Evolutionary conservation across 345 rosid genomes (phyloP).

Genomic region (Hibiscus trionum): DNA sequence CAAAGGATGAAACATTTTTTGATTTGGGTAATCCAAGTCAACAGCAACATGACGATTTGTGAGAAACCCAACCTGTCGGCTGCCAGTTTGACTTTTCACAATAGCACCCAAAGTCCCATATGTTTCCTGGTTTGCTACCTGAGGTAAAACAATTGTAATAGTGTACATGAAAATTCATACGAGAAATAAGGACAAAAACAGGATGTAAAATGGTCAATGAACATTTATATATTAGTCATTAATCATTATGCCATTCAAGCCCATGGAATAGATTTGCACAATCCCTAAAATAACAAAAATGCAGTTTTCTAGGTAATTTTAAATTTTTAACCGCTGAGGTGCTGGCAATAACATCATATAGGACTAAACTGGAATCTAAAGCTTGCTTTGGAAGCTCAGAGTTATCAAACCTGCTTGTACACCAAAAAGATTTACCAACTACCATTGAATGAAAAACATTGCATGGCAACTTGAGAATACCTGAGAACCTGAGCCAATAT

Average conservation of each 20-base stretch:
- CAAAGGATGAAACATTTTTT: too few species aligned
- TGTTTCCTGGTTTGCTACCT: conserved; percentile 95
- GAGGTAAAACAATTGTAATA: neutral
- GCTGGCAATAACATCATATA: too few species aligned
- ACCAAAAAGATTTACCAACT: neutral
- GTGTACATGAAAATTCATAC: neutral
- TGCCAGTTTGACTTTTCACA: too few species aligned
- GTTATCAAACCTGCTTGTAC: neutral
- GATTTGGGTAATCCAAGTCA: too few species aligned
- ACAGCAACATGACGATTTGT: too few species aligned
- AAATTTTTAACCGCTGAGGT: too few species aligned
- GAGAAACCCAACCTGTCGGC: too few species aligned
- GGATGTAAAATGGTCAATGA: neutral
- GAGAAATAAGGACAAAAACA: neutral
- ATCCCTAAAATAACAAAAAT: too few species aligned
- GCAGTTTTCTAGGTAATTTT: too few species aligned
- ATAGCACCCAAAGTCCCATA: conserved; percentile 91
- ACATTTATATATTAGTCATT: neutral
- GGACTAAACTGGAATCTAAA: too few species aligned
- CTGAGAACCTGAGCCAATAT: conserved; percentile 96
- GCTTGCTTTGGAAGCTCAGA: neutral
- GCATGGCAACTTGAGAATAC: conserved; percentile 23
- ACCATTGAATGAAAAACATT: neutral
- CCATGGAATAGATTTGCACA: too few species aligned
- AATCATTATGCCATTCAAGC: too few species aligned